Conservation (phyloP, 495 filamentous ascomycete species). For the Trichoderma parareesei region DNA sequence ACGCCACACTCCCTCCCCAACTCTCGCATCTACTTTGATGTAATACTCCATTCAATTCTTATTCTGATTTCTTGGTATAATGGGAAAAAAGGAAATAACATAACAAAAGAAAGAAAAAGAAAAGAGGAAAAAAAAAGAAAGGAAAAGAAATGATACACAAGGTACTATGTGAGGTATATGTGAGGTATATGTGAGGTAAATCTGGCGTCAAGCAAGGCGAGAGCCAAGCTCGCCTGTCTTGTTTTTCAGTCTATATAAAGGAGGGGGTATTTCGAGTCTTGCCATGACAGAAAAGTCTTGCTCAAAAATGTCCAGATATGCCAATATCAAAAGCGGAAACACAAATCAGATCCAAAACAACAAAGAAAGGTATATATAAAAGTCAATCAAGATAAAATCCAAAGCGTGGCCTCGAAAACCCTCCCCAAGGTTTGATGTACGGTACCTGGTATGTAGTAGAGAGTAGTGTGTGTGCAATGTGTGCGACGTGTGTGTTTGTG, state of each 20-base stretch:
- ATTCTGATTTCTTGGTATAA: too few species aligned
- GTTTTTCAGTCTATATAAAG: constrained; percentile 9
- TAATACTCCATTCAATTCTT: too few species aligned
- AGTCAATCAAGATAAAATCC: neutral
- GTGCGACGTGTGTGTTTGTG: neutral
- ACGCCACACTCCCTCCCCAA: too few species aligned
- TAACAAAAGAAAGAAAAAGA: neutral
- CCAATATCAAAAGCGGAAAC: neutral
- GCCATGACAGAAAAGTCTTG: neutral
- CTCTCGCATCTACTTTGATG: too few species aligned
- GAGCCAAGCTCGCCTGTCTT: constrained; percentile 6
- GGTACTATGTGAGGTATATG: neutral
- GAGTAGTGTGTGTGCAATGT: neutral
- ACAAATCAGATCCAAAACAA: neutral
- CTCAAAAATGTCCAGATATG: neutral
- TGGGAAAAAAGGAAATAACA: neutral
- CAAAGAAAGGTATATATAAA: neutral
- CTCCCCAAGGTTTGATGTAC: neutral
- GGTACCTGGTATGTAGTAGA: neutral
- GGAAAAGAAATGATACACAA: neutral
- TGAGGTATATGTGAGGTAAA: neutral
- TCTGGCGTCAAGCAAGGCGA: neutral
- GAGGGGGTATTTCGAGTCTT: constrained; percentile 11
- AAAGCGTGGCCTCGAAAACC: neutral
- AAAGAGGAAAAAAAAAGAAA: constrained; percentile 7